Percentiles rank a stretch among this genome's conserved stretches.
These are phyloP conservation scores for Solanum okadae DNA, from an alignment of 257 asterid species.

Conservation along the genomic window DNA sequence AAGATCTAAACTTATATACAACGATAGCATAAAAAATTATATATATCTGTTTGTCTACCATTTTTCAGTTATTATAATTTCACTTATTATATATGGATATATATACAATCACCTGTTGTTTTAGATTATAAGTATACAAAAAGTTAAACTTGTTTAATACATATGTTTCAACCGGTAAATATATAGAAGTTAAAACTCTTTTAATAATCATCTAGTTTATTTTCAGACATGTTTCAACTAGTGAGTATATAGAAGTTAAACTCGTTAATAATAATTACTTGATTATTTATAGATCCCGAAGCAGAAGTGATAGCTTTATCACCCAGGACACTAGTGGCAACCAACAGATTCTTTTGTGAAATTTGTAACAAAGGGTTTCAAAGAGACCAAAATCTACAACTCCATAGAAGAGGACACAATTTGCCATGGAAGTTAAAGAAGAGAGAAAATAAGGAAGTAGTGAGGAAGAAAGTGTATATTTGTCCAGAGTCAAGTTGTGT, in stretches of 20 bases:
- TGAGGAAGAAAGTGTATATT: constrained; percentile 62
- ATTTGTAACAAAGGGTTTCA: constrained; percentile 88
- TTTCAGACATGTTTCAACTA: background rate
- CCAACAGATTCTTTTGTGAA: constrained; percentile 86
- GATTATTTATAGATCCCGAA: constrained; percentile 53
- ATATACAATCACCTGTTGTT: background rate
- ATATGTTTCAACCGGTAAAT: background rate
- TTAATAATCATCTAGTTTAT: background rate
- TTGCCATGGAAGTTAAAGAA: constrained; percentile 95
- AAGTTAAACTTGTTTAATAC: background rate
- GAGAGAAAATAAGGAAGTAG: constrained; percentile 39
- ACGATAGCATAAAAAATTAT: background rate
- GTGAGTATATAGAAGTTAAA: background rate
- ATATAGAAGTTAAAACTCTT: background rate
- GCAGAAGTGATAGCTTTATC: constrained; percentile 89
- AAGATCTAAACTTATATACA: background rate
- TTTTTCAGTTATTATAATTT: background rate
- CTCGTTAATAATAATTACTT: background rate
- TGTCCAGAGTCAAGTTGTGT: constrained; percentile 82
- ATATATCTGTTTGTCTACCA: background rate
- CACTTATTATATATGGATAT: background rate
- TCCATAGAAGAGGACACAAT: constrained; percentile 89
- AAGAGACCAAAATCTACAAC: constrained; percentile 88
- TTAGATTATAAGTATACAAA: background rate
- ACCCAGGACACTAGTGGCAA: constrained; percentile 67